Evolutionary conservation across 345 rosid species (phyloP).

Genomic region (Salix brachista): DNA sequence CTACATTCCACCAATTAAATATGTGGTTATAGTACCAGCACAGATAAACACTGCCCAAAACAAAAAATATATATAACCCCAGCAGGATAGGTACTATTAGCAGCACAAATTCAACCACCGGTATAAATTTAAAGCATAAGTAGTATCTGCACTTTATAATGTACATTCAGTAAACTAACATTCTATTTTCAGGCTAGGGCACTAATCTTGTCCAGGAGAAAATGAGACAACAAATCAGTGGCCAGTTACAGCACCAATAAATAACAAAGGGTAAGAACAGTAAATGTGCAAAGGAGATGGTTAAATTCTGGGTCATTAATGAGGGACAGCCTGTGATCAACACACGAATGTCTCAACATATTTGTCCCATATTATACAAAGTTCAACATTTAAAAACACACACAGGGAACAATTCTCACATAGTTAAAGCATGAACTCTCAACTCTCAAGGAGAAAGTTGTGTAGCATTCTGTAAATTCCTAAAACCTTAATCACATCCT

Average conservation of each 20-base stretch:
- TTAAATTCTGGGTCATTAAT: not conserved
- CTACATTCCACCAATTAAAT: slow-evolving; percentile 27
- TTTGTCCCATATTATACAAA: not conserved
- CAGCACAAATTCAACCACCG: not conserved
- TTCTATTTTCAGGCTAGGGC: not conserved
- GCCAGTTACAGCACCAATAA: not conserved
- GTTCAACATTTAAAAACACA: not conserved
- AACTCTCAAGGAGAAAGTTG: not conserved
- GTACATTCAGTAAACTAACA: not conserved
- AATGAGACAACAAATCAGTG: not conserved
- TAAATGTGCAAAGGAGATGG: not conserved
- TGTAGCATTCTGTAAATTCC: not conserved
- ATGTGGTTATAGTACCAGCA: not conserved
- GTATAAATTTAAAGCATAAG: not conserved
- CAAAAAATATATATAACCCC: not conserved
- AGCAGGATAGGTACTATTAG: not conserved
- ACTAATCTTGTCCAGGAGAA: not conserved
- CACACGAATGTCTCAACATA: not conserved
- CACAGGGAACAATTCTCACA: not conserved
- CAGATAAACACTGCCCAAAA: not conserved
- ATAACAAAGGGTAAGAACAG: not conserved
- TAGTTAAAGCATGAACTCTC: not conserved
- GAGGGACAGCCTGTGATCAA: not conserved
- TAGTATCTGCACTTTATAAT: not conserved
- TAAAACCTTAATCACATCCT: not conserved